Percentiles rank a stretch among this genome's conserved stretches.
phyloP scores from a whole-genome alignment of 2,329 filamentous ascomycete genomes.

The Talaromyces piceae region DNA sequence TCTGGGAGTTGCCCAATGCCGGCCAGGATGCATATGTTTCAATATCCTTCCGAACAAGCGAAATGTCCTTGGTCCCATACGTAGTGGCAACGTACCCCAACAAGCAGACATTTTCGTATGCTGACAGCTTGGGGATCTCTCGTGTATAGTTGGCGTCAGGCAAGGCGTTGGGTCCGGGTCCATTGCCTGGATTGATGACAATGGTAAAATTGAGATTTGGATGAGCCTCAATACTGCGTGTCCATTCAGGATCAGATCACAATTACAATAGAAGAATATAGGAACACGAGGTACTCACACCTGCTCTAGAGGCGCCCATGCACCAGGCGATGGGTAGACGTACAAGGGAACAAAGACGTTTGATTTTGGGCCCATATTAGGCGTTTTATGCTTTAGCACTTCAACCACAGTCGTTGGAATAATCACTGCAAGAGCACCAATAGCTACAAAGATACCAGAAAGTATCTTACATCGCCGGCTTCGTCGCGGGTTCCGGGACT shows the following conservation, averaged over 20 bases:
- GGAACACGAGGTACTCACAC: slow-evolving; percentile 30
- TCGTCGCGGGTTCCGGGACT: slow-evolving; percentile 20
- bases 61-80: slow-evolving; percentile 37
- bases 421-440: slow-evolving; percentile 25
- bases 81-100: slow-evolving; percentile 46
- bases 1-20: slow-evolving; percentile 24
- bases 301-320: slow-evolving; percentile 40
- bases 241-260: neutral
- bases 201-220: slow-evolving; percentile 43
- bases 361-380: slow-evolving; percentile 29
- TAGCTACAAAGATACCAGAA: slow-evolving; percentile 19
- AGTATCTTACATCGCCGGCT: slow-evolving; percentile 23
- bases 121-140: slow-evolving; percentile 34
- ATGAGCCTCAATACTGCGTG: slow-evolving; percentile 29
- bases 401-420: slow-evolving; percentile 28
- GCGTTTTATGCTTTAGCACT: slow-evolving; percentile 23
- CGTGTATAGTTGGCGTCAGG: slow-evolving; percentile 39
- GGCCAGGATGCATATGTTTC: slow-evolving; percentile 41
- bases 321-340: slow-evolving; percentile 41
- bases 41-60: slow-evolving; percentile 37
- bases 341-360: slow-evolving; percentile 44
- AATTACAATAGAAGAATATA: slow-evolving; percentile 9
- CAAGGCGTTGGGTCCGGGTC: slow-evolving; percentile 36
- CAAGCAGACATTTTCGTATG: slow-evolving; percentile 41
- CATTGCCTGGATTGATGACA: slow-evolving; percentile 43